Base-by-base conservation (phyloP, 352 stramenopile genomes). In the Phytophthora fragariaefolia region DNA sequence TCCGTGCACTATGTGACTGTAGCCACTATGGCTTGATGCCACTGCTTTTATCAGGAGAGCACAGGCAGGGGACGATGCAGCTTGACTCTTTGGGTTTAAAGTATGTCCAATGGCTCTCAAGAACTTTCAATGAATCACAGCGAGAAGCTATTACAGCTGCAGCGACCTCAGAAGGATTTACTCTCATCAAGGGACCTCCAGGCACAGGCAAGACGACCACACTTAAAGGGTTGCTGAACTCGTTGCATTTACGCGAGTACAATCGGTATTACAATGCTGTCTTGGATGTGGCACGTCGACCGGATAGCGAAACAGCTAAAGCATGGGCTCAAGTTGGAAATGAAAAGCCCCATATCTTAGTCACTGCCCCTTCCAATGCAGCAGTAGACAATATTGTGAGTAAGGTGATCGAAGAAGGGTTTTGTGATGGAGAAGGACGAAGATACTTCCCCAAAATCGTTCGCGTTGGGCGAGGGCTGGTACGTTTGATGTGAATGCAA, bases 391-490 rank as follows among this genome's bases (percentile, higher is more conserved):
- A 98, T 66, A 95, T 99, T 30, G 95, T 99, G 38, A 78, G 89
- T n/a, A 98, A 98, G 69, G 96, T 99, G 32, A 98, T 98, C 60
- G 85, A 96, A 66, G 90, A 98, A 73, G 95, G 95, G 34, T 98
- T 99, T 52, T 92, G 96, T 36, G 96, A 98, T 67, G 96, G 96
- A 32, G 90, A 96, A 80, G 95, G 94, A 0, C 76, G 89, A 49
- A 80, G 90, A 45, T 99, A 98, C 59, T 98, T 98, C 56, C 96
- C 96, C 13, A 94, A 96, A 55, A 98, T 99, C 38, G 91, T 98
- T 64, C 86, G 96, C 24, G 92, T 98, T 22, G 96, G 96, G 7
- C 75, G 90, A 51, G 73, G 84, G 63, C 71, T 95, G 66, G 88
- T 96, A 71, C 48, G 85, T 80, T 53, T 22, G 22, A 24, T 53